Conservation (phyloP, 2,329 filamentous ascomycete genomes). For the Coleophoma crateriformis region DNA sequence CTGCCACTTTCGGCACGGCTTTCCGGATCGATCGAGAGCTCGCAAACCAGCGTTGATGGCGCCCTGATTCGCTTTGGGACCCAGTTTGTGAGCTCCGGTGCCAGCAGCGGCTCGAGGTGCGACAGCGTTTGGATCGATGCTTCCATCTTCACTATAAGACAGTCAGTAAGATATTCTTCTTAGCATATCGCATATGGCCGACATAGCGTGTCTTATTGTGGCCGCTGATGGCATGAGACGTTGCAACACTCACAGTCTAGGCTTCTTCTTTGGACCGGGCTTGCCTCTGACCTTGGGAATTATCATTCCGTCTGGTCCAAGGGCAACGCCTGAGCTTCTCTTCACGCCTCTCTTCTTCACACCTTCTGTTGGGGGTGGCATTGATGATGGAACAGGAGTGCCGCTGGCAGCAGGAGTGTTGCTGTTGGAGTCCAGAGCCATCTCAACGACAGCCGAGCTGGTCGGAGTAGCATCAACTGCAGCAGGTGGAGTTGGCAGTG, state of each 20-base stretch:
- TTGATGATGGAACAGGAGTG: slow-evolving; percentile 48
- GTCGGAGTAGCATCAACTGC: slow-evolving; percentile 21
- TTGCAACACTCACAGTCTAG: slow-evolving; percentile 68
- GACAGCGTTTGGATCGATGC: slow-evolving; percentile 48
- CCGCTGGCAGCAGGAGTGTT: slow-evolving; percentile 51
- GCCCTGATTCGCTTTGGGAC: slow-evolving; percentile 93
- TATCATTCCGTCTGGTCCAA: slow-evolving; percentile 44
- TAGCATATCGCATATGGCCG: neutral
- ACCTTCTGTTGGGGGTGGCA: slow-evolving; percentile 56
- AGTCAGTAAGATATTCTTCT: slow-evolving; percentile 22
- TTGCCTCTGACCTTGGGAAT: slow-evolving; percentile 71
- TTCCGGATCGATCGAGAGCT: slow-evolving; percentile 85
- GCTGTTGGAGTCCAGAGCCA: slow-evolving; percentile 51
- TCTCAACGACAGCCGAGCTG: slow-evolving; percentile 44
- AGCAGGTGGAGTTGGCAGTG: slow-evolving; percentile 27
- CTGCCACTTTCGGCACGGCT: slow-evolving; percentile 88
- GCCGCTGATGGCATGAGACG: neutral
- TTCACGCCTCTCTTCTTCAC: slow-evolving; percentile 73
- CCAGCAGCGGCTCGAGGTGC: slow-evolving; percentile 35
- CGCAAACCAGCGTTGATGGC: slow-evolving; percentile 96
- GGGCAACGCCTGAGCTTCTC: slow-evolving; percentile 60
- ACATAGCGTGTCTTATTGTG: neutral
- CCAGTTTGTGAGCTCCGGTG: slow-evolving; percentile 67
- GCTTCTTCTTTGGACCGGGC: slow-evolving; percentile 95
- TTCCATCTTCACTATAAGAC: slow-evolving; percentile 51